A percentile compares a stretch with the other conserved stretches of the same genome.
These are phyloP conservation scores for Amanita exitialis DNA, from an alignment of 768 basidiomycete genomes.

Conservation along the genomic window DNA sequence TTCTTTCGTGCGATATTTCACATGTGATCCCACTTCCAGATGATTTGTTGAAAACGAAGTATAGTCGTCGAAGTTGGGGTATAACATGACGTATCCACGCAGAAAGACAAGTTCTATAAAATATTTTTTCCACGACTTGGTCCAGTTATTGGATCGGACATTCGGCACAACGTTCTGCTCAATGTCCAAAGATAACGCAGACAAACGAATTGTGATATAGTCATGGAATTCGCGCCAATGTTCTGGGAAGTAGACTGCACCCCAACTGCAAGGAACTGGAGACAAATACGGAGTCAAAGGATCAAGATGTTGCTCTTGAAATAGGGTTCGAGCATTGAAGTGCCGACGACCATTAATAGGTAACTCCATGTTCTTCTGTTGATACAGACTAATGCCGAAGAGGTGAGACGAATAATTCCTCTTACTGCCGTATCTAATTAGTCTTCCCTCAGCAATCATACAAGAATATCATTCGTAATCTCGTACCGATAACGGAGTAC, in stretches of 20 bases:
- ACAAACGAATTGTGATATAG: slow-evolving; percentile 65
- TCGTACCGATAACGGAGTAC: slow-evolving; percentile 65
- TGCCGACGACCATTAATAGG: slow-evolving; percentile 52
- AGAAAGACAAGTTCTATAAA: slow-evolving; percentile 82
- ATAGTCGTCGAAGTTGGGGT: slow-evolving; percentile 71
- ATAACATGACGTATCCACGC: slow-evolving; percentile 81
- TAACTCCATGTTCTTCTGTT: slow-evolving; percentile 75
- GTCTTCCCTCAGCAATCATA: neutral
- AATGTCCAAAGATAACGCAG: slow-evolving; percentile 32
- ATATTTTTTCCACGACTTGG: slow-evolving; percentile 79
- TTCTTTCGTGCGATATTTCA: slow-evolving; percentile 45
- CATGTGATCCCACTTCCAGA: slow-evolving; percentile 76
- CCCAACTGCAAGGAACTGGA: slow-evolving; percentile 87
- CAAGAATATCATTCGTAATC: neutral
- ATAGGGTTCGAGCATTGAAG: slow-evolving; percentile 58
- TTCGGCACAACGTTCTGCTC: slow-evolving; percentile 50
- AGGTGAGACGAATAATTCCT: slow-evolving; percentile 33
- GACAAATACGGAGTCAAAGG: slow-evolving; percentile 69
- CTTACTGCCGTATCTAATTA: slow-evolving; percentile 43
- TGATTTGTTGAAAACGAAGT: slow-evolving; percentile 84
- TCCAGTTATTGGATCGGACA: slow-evolving; percentile 76
- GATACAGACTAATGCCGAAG: slow-evolving; percentile 80
- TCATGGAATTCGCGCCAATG: slow-evolving; percentile 83
- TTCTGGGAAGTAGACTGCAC: slow-evolving; percentile 83
- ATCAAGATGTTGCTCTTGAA: slow-evolving; percentile 29